Conservation (phyloP, 2,329 filamentous ascomycete species). For the Samsoniella hepiali region DNA sequence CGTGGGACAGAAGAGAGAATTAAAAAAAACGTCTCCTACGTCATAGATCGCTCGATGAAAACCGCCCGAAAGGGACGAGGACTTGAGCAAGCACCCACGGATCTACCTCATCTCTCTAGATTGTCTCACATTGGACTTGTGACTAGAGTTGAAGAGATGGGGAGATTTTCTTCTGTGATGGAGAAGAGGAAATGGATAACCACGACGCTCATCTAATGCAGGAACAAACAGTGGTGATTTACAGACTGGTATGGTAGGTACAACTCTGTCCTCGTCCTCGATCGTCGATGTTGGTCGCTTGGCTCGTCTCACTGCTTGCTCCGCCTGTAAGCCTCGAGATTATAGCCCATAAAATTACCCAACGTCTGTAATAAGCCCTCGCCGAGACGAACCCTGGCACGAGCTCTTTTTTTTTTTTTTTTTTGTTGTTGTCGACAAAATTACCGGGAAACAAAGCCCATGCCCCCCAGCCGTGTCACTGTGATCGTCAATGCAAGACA, state of each 20-base stretch:
- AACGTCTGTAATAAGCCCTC: no score
- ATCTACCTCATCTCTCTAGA: not conserved
- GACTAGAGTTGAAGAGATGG: not conserved
- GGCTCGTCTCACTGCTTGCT: no score
- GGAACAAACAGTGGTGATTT: no score
- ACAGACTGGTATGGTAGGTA: no score
- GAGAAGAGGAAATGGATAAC: not conserved
- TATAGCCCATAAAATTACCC: no score
- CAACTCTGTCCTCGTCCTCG: not conserved
- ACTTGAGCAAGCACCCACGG: not conserved
- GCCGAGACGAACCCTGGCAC: no score
- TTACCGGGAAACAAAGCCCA: not conserved
- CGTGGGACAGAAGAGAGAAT: not conserved
- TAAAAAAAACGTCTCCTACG: not conserved
- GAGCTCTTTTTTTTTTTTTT: not conserved
- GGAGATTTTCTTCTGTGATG: not conserved
- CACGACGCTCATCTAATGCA: not conserved
- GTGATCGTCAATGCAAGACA: slow-evolving; percentile 6
- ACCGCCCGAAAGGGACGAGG: not conserved
- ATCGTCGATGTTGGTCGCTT: not conserved
- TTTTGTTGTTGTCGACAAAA: not conserved
- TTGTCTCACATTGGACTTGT: not conserved
- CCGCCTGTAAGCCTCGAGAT: no score
- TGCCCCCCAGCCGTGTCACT: not conserved
- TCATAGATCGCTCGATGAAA: slow-evolving; percentile 2